phyloP scores from a whole-genome alignment of 2,329 filamentous ascomycete species.

The Cladosporium velox region DNA sequence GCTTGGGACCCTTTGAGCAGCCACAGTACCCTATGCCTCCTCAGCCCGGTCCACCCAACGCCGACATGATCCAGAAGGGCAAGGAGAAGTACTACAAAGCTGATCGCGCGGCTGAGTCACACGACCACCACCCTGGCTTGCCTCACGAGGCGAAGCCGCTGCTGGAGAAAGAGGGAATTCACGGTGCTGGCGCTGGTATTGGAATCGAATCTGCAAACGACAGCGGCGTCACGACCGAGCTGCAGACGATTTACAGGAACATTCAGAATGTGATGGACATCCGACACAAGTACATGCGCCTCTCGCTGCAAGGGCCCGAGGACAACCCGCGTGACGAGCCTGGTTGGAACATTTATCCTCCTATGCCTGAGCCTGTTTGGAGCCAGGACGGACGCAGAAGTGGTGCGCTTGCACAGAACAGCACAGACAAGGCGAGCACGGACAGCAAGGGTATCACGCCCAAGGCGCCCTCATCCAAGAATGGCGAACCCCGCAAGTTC shows the following conservation, averaged over 20 bases:
- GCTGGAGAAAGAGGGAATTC: conserved; percentile 56
- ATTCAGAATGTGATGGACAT: conserved; percentile 88
- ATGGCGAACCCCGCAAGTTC: conserved; percentile 48
- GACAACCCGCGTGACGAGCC: conserved; percentile 88
- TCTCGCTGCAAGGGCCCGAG: conserved; percentile 77
- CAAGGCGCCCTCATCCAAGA: conserved; percentile 35
- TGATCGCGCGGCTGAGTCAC: conserved; percentile 51
- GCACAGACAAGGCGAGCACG: conserved; percentile 32
- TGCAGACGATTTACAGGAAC: conserved; percentile 83
- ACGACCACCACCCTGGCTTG: conserved; percentile 53
- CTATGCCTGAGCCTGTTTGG: conserved; percentile 91
- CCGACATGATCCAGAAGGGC: conserved; percentile 17
- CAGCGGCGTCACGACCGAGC: conserved; percentile 77
- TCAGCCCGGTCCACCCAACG: conserved; percentile 11
- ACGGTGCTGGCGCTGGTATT: conserved; percentile 60
- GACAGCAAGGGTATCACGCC: conserved; percentile 36
- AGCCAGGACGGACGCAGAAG: conserved; percentile 45
- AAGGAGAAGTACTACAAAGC: conserved; percentile 45
- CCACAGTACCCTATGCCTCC: conserved; percentile 11
- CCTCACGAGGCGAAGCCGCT: conserved; percentile 60
- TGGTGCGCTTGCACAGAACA: conserved; percentile 22
- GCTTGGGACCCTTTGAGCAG: conserved; percentile 33
- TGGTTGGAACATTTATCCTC: conserved; percentile 85
- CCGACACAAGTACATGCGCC: conserved; percentile 80
- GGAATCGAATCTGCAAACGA: conserved; percentile 70